phyloP scores from a whole-genome alignment of 805 yeast genomes.

The Hanseniaspora guilliermondii region DNA sequence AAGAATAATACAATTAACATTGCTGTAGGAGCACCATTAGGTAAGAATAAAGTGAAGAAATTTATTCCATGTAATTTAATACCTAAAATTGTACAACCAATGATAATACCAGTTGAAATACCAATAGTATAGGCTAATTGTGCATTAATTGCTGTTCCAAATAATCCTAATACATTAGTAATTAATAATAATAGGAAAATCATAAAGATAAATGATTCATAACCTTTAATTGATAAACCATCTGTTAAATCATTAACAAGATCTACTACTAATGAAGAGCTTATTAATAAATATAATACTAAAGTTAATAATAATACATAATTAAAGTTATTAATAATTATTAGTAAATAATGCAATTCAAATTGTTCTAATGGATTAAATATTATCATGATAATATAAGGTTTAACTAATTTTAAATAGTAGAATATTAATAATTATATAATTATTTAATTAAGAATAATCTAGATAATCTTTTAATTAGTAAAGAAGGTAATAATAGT shows the following conservation, averaged over 20 bases:
- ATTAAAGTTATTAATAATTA: slow-evolving; percentile 7
- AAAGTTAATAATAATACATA: slow-evolving; percentile 5
- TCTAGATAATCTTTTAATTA: slow-evolving; percentile 8
- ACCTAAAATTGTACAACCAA: slow-evolving; percentile 19
- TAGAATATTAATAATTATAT: background rate
- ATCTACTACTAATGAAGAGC: slow-evolving; percentile 1
- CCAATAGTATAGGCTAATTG: slow-evolving; percentile 20
- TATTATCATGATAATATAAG: too few relatives aligned
- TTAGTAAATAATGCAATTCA: slow-evolving; percentile 5
- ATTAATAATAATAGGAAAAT: slow-evolving; percentile 20
- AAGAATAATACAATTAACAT: slow-evolving; percentile 22
- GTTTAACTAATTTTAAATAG: background rate
- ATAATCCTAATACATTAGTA: slow-evolving; percentile 20
- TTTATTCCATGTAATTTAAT: slow-evolving; percentile 17
- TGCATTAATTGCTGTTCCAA: slow-evolving; percentile 19
- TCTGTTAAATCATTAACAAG: slow-evolving; percentile 20
- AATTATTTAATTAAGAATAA: slow-evolving; percentile 3
- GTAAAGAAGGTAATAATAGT: slow-evolving; percentile 3
- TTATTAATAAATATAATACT: background rate
- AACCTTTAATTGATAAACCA: slow-evolving; percentile 19
- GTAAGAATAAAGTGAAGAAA: slow-evolving; percentile 23
- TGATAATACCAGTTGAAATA: slow-evolving; percentile 17
- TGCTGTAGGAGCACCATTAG: slow-evolving; percentile 20
- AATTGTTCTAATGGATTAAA: slow-evolving; percentile 11
- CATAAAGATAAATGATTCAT: slow-evolving; percentile 19